Evolutionary conservation across 164 flowering plant genomes (phyloP), one percentile per base, ranked within the genome.

Genomic region (Akebia trifoliata): DNA sequence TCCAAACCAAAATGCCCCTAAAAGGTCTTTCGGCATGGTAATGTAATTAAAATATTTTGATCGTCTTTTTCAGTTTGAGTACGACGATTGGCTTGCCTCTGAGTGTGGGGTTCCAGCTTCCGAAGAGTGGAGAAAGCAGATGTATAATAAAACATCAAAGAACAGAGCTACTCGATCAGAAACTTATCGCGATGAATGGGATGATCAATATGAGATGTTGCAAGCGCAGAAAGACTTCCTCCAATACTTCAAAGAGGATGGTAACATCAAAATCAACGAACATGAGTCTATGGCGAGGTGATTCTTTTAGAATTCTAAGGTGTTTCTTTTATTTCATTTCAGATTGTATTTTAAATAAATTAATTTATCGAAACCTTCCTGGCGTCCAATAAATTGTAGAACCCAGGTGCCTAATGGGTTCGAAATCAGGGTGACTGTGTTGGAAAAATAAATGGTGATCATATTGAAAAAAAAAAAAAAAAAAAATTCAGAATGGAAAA

Each of bases 81-180:
- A 86, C 53, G 58, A 57, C 50, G 71, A 80, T 24, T 83, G 93
- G 90, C 76, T 83, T 56, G 89, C 84, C 11, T 63, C 54, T 1
- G 46, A 74, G 59, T 71, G 78, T 36, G 81, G 80, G 9, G 52
- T 43, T 54, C 62, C 68, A 9, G 68, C 60, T 0, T 1, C 57
- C 5, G 87, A 83, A 46, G 80, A 77, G 62, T 86, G 87, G 93
- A 78, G 83, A 59, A 71, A 71, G 63, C 50, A 69, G 59, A 81
- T 86, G 82, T 76, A 56, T 49, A 2, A 1, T 4, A 69, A 55
- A 20, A 46, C 52, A 24, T 14, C 44, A 22, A 66, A 57, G 59
- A 80, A 62, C 11, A 82, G 45, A 45, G 52, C 11, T 12, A 22
- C 10, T 0, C 65, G 38, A 10, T 78, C 83, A 9, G 77, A 73